phyloP scores from a whole-genome alignment of 2,329 filamentous ascomycete species.

The Fusarium oligoseptatum region DNA sequence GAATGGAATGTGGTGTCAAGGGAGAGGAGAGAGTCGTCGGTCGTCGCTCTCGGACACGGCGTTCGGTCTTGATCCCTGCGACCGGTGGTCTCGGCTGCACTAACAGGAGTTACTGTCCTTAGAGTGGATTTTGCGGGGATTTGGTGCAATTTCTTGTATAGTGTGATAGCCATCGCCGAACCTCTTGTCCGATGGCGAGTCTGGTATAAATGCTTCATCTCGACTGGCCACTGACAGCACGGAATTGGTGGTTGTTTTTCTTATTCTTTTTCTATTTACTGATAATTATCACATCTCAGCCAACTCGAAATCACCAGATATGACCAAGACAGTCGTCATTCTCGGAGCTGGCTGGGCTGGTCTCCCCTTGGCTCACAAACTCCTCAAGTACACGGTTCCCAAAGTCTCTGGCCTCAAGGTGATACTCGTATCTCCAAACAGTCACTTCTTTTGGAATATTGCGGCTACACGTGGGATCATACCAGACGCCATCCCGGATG shows the following conservation, averaged over 20 bases:
- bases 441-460: slow-evolving; percentile 69
- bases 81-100: slow-evolving; percentile 14
- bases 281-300: not conserved
- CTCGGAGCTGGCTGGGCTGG: slow-evolving; percentile 67
- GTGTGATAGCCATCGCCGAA: not conserved
- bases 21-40: slow-evolving; percentile 21
- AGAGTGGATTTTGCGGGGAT: too few relatives aligned
- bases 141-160: not conserved
- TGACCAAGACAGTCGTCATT: slow-evolving; percentile 65
- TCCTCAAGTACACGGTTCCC: slow-evolving; percentile 63
- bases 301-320: slow-evolving; percentile 39
- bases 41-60: slow-evolving; percentile 47
- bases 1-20: not conserved
- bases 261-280: not conserved
- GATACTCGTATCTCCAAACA: slow-evolving; percentile 66
- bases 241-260: not conserved
- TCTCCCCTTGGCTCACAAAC: slow-evolving; percentile 63
- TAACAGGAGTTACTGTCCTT: slow-evolving; percentile 8
- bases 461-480: slow-evolving; percentile 68
- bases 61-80: slow-evolving; percentile 44
- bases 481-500: slow-evolving; percentile 61
- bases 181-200: slow-evolving; percentile 20
- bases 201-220: not conserved
- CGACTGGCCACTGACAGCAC: not conserved
- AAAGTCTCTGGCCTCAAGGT: slow-evolving; percentile 61